Evolutionary conservation across 805 yeast species (phyloP).

Genomic region (Saturnispora sekii): DNA sequence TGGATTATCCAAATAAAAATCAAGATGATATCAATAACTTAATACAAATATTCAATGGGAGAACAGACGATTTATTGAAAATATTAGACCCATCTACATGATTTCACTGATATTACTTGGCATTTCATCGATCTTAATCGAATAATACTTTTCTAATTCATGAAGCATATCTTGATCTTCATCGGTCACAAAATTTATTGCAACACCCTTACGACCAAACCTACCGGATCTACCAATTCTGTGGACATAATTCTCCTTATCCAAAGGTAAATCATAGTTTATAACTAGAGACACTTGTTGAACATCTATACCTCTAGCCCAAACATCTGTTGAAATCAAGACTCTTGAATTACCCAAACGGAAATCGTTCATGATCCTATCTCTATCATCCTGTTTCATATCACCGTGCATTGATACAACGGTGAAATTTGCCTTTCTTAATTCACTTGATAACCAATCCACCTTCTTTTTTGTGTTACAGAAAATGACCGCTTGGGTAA

Average conservation of each 20-base stretch:
- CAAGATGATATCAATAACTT: background rate
- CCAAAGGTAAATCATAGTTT: constrained; percentile 87
- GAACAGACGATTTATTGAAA: constrained; percentile 2
- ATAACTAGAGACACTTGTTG: constrained; percentile 95
- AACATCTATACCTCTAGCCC: constrained; percentile 98
- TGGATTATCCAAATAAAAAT: background rate
- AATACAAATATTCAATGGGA: constrained; percentile 4
- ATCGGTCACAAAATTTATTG: constrained; percentile 83
- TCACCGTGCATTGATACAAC: constrained; percentile 97
- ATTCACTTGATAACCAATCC: constrained; percentile 75
- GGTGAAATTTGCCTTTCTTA: constrained; percentile 75
- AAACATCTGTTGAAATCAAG: constrained; percentile 89
- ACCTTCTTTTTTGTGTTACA: constrained; percentile 96
- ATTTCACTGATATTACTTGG: constrained; percentile 51
- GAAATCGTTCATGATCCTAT: constrained; percentile 90
- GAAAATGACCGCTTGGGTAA: constrained; percentile 96
- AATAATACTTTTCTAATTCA: constrained; percentile 66
- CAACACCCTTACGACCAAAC: constrained; percentile 97
- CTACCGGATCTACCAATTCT: constrained; percentile 98
- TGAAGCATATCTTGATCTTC: constrained; percentile 67
- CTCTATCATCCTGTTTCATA: constrained; percentile 91
- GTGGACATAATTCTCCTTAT: constrained; percentile 93
- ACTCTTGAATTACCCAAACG: constrained; percentile 89
- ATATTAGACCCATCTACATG: constrained; percentile 9
- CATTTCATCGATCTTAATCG: constrained; percentile 67